Evolutionary conservation across 1,284 basidiomycete species (phyloP), one percentile per base, ranked within the genome.

Genomic region (Papiliotrema flavescens): DNA sequence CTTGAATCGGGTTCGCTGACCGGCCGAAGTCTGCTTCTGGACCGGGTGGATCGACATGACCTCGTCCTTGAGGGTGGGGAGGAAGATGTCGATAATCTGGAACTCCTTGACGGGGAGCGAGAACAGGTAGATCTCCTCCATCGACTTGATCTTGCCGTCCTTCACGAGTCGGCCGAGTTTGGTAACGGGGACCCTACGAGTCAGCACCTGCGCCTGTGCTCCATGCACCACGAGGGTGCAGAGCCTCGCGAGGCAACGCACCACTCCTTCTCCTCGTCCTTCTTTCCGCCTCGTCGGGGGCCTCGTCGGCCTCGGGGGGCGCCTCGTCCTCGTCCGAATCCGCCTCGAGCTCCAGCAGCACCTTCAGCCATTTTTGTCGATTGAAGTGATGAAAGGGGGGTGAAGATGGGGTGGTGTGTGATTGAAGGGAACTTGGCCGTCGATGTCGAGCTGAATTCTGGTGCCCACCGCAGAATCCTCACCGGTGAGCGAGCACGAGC

Each of bases 11-110:
- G 96, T 99, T 72, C 96, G 91, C 81, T 99, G 96, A 80, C 96
- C 96, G 72, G 96, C 96, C 75, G 92, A 93, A 61, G 96, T 99
- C 81, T 99, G 96, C 82, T 99, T 99, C 82, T 98, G 96, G 60
- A 99, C 96, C 69, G 96, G 96, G 88, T 93, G 94, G 79, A 99
- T 98, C 80, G 95, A 96, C 96, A 99, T 98, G 67, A 99, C 95
- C 80, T 98, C 95, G 76, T 98, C 93, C 84, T 97, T 97, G 80
- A 97, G 88, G 77, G 91, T 90, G 70, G 94, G 93, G 49, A 96
- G 84, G 88, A 97, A 95, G 78, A 87, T 86, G 82, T 97, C 93
- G 83, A 97, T 87, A 78, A 97, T 95, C 79, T 97, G 94, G 83
- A 81, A 97, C 81, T 97, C 93, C 81, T 97, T 97, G 79, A 97